These are phyloP conservation scores for Chiua virens DNA, from an alignment of 768 basidiomycete genomes.

Conservation along the genomic window DNA sequence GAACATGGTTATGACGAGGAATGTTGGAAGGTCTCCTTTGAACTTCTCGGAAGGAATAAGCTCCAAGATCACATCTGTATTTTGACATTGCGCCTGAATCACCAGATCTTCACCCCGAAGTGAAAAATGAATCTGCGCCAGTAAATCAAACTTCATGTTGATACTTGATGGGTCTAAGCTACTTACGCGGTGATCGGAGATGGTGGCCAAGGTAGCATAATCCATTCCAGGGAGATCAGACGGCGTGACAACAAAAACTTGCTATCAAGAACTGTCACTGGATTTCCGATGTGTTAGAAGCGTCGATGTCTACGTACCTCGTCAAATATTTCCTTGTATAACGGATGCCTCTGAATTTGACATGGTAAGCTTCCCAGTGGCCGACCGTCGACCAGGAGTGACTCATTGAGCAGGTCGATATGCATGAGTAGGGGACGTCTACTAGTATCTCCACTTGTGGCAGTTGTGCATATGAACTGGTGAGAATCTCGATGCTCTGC, in stretches of 20 bases:
- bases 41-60: slow-evolving; percentile 27
- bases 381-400: slow-evolving; percentile 24
- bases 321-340: slow-evolving; percentile 20
- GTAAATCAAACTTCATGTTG: not conserved
- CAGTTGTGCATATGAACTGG: slow-evolving; percentile 17
- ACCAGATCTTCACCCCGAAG: not conserved
- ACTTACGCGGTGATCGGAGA: slow-evolving; percentile 20
- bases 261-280: not conserved
- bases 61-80: slow-evolving; percentile 7
- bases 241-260: slow-evolving; percentile 16
- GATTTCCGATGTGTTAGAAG: too few relatives aligned
- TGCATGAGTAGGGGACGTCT: not conserved
- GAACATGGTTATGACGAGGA: slow-evolving; percentile 24
- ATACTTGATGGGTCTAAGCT: not conserved
- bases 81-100: not conserved
- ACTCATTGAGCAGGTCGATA: slow-evolving; percentile 18
- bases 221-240: slow-evolving; percentile 24
- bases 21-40: slow-evolving; percentile 25
- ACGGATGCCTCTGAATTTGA: slow-evolving; percentile 7
- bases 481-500: not conserved
- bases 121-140: slow-evolving; percentile 13
- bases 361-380: slow-evolving; percentile 18
- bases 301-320: slow-evolving; percentile 5
- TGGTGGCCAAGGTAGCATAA: slow-evolving; percentile 18
- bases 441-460: too few relatives aligned